Conservation (phyloP, 139 green algal species). For the Astrephomene gubernaculifera region DNA sequence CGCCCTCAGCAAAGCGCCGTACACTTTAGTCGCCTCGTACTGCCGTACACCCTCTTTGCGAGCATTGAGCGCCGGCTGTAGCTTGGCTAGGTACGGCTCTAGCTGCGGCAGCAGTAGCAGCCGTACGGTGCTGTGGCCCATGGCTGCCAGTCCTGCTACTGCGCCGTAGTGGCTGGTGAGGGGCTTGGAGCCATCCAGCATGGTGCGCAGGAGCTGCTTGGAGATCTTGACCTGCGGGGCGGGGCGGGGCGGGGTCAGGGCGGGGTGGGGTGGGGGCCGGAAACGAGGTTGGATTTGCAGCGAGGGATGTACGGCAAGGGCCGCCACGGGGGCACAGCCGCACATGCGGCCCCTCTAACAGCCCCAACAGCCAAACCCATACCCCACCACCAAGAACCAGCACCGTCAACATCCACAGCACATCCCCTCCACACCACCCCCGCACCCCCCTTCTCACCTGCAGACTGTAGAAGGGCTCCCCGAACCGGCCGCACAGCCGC, state of each 20-base stretch:
- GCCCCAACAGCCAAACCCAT: too few species aligned
- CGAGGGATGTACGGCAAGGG: too few species aligned
- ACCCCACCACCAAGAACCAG: too few species aligned
- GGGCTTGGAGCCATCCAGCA: constrained; percentile 68
- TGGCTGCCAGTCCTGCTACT: constrained; percentile 70
- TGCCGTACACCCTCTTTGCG: constrained; percentile 38
- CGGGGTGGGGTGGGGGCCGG: too few species aligned
- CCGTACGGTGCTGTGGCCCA: constrained; percentile 73
- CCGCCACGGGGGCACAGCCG: too few species aligned
- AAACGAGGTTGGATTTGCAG: too few species aligned
- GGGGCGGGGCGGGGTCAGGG: neutral
- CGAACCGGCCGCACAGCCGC: constrained; percentile 70
- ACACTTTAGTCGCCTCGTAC: constrained; percentile 59
- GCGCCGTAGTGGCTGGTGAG: constrained; percentile 76
- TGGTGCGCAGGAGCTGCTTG: constrained; percentile 51
- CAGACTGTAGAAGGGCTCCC: constrained; percentile 70
- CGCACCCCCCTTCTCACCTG: constrained; percentile 47
- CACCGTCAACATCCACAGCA: too few species aligned
- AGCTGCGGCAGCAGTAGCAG: constrained; percentile 84
- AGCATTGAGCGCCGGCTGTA: constrained; percentile 53
- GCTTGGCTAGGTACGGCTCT: constrained; percentile 65
- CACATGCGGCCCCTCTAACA: too few species aligned
- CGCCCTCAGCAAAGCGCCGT: constrained; percentile 59
- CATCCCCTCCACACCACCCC: neutral
- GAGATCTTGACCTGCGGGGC: constrained; percentile 28